Evolutionary conservation across 2,329 filamentous ascomycete genomes (phyloP).

Genomic region (Thielaviopsis populi): DNA sequence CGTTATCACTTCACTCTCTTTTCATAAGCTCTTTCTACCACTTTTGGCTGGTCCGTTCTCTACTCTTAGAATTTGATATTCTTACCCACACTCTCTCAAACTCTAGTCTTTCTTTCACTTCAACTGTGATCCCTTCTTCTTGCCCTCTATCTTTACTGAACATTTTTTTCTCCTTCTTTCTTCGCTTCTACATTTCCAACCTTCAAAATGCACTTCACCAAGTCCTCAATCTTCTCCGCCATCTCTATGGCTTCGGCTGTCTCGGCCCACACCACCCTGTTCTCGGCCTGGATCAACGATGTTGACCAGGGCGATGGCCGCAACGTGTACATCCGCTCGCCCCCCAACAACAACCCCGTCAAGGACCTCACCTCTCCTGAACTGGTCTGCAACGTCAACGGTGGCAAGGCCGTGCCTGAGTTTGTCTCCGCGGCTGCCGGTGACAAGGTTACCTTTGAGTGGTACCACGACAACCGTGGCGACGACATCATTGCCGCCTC

Average conservation of each 20-base stretch:
- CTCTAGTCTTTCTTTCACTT: background rate
- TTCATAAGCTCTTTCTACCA: background rate
- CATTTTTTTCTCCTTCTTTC: background rate
- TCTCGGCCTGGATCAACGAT: slow-evolving; percentile 34
- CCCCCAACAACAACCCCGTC: slow-evolving; percentile 30
- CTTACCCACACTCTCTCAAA: background rate
- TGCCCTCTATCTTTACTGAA: background rate
- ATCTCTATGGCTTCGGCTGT: slow-evolving; percentile 27
- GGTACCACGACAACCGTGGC: slow-evolving; percentile 34
- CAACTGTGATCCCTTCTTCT: slow-evolving; percentile 3
- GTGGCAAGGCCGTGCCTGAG: slow-evolving; percentile 24
- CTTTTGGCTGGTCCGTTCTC: slow-evolving; percentile 9
- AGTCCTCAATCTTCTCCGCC: slow-evolving; percentile 20
- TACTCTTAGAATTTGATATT: slow-evolving; percentile 10
- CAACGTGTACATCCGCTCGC: slow-evolving; percentile 30
- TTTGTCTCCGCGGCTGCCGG: slow-evolving; percentile 33
- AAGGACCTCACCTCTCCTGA: slow-evolving; percentile 31
- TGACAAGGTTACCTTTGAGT: slow-evolving; percentile 34
- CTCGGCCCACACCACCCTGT: slow-evolving; percentile 33
- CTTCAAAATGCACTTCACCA: slow-evolving; percentile 14
- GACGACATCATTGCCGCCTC: slow-evolving; percentile 40
- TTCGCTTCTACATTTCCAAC: background rate
- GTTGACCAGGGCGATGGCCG: slow-evolving; percentile 30
- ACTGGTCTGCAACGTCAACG: slow-evolving; percentile 33
- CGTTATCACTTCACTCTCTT: slow-evolving; percentile 6